Evolutionary conservation across 2,329 filamentous ascomycete species (phyloP).

Genomic region (Cytospora piceicola): DNA sequence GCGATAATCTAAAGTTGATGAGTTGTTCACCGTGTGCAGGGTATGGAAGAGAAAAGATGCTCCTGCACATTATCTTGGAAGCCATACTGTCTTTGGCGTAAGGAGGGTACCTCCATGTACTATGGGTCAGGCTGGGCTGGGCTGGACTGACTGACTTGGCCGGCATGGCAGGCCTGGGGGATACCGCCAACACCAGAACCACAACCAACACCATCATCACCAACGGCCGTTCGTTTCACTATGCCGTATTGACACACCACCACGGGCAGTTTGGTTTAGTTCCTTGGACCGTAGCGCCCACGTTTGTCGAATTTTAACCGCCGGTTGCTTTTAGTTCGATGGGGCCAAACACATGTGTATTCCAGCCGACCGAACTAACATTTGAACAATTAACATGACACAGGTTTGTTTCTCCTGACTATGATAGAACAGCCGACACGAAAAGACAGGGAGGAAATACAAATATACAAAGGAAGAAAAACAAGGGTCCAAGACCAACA

Average conservation of each 20-base stretch:
- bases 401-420: not conserved
- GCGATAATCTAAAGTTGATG: constrained; percentile 1
- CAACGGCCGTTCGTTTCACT: not conserved
- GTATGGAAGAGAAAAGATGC: not conserved
- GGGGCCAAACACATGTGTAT: not conserved
- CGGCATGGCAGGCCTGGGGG: not conserved
- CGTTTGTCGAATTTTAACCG: not conserved
- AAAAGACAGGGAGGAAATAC: not conserved
- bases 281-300: not conserved
- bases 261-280: not conserved
- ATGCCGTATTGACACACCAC: not conserved
- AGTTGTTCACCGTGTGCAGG: not conserved
- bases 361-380: not conserved
- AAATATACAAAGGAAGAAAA: not conserved
- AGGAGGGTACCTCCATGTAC: not conserved
- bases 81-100: not conserved
- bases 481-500: not conserved
- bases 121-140: constrained; percentile 1
- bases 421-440: not conserved
- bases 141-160: not conserved
- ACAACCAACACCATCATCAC: not conserved
- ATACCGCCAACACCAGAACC: not conserved
- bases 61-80: not conserved
- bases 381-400: not conserved
- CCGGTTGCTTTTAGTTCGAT: not conserved